These are phyloP conservation scores for Fraxinus dipetala DNA, from an alignment of 305 asterid genomes.

Conservation along the genomic window DNA sequence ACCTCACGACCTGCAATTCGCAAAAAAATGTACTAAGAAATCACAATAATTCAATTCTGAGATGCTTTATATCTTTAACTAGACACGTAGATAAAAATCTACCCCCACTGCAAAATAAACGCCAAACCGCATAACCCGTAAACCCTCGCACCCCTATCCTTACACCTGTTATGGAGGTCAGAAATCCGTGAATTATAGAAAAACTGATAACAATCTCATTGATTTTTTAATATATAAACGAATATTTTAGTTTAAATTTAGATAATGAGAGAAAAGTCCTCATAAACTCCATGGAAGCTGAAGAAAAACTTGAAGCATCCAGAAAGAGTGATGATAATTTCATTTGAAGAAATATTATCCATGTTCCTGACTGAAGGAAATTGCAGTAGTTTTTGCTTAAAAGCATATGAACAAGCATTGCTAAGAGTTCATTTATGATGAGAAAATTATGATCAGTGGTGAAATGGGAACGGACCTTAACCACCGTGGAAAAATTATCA, in stretches of 20 bases:
- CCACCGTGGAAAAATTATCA: constrained; percentile 91
- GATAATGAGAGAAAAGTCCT: background rate
- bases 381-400: background rate
- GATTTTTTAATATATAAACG: background rate
- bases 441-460: background rate
- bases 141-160: background rate
- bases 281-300: background rate
- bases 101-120: background rate
- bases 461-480: constrained; percentile 62
- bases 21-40: constrained; percentile 11
- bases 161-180: background rate
- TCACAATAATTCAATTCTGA: background rate
- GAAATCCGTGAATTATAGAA: background rate
- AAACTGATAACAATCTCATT: background rate
- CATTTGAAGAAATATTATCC: background rate
- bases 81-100: constrained; percentile 2
- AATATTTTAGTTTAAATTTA: background rate
- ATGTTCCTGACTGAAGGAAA: background rate
- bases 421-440: background rate
- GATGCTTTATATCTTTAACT: background rate
- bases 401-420: background rate
- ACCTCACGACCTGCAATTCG: constrained; percentile 77
- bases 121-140: background rate
- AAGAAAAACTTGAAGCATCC: background rate
- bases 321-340: background rate